Percentiles rank a stretch among this genome's conserved stretches.
Evolutionary conservation across 2,329 filamentous ascomycete genomes (phyloP).

Genomic region (Colletotrichum sp.): DNA sequence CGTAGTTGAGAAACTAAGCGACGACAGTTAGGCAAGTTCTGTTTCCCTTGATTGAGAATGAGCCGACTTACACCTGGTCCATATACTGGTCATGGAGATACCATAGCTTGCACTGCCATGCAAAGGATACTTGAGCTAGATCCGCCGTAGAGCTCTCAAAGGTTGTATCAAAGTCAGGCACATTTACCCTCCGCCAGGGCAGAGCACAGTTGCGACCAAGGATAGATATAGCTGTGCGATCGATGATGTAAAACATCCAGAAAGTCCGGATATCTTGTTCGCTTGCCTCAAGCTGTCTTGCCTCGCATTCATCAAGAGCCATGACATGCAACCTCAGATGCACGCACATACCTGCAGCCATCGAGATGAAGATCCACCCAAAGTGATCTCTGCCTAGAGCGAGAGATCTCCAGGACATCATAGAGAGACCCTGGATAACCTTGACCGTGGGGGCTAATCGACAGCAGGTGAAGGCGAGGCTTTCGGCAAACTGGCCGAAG

Average conservation of each 20-base stretch:
- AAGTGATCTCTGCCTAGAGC: slow-evolving; percentile 22
- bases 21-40: neutral
- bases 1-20: slow-evolving; percentile 11
- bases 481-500: slow-evolving; percentile 19
- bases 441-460: slow-evolving; percentile 10
- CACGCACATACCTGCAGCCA: slow-evolving; percentile 23
- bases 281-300: slow-evolving; percentile 16
- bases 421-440: slow-evolving; percentile 21
- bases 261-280: slow-evolving; percentile 20
- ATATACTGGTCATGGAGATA: slow-evolving; percentile 23
- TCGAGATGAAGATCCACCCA: slow-evolving; percentile 22
- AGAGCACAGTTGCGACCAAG: slow-evolving; percentile 22
- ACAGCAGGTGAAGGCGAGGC: slow-evolving; percentile 19
- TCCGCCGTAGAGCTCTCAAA: slow-evolving; percentile 11
- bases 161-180: slow-evolving; percentile 15
- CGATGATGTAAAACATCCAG: slow-evolving; percentile 25
- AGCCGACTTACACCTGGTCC: slow-evolving; percentile 20
- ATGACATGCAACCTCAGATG: slow-evolving; percentile 21
- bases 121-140: slow-evolving; percentile 17
- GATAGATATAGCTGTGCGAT: slow-evolving; percentile 22
- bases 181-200: slow-evolving; percentile 22
- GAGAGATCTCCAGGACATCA: slow-evolving; percentile 22
- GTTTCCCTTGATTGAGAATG: too few relatives aligned
- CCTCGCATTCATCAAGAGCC: slow-evolving; percentile 18
- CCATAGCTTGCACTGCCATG: slow-evolving; percentile 24